phyloP scores from a whole-genome alignment of 2,329 filamentous ascomycete species.

The Fusarium begoniae region DNA sequence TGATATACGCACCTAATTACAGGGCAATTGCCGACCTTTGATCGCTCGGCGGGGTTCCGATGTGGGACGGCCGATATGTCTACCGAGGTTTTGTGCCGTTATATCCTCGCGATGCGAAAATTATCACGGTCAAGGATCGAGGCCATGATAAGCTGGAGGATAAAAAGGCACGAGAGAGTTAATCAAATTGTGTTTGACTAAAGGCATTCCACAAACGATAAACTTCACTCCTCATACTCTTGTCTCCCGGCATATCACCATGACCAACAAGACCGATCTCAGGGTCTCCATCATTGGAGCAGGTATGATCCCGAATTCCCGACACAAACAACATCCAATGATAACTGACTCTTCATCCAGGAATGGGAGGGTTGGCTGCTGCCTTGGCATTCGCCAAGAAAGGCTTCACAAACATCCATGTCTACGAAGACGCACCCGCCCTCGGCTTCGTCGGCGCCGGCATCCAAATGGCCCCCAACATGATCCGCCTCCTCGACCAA shows the following conservation, averaged over 20 bases:
- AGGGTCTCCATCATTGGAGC: conserved; percentile 12
- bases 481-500: conserved; percentile 14
- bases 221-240: not conserved
- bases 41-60: not conserved
- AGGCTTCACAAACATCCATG: conserved; percentile 20
- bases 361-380: conserved; percentile 23
- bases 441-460: conserved; percentile 26
- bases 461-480: conserved; percentile 27
- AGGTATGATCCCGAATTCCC: not conserved
- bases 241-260: not conserved
- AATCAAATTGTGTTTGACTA: not conserved
- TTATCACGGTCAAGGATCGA: fast-evolving
- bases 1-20: not conserved
- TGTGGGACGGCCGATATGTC: not conserved
- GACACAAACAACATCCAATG: not conserved
- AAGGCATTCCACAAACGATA: fast-evolving
- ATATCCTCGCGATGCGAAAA: not conserved
- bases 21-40: not conserved
- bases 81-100: not conserved
- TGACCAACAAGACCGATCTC: not conserved
- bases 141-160: fast-evolving
- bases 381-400: conserved; percentile 24
- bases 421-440: conserved; percentile 21
- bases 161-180: not conserved
- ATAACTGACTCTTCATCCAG: not conserved